phyloP scores from a whole-genome alignment of 2,329 filamentous ascomycete species.

The Alternaria sp. region DNA sequence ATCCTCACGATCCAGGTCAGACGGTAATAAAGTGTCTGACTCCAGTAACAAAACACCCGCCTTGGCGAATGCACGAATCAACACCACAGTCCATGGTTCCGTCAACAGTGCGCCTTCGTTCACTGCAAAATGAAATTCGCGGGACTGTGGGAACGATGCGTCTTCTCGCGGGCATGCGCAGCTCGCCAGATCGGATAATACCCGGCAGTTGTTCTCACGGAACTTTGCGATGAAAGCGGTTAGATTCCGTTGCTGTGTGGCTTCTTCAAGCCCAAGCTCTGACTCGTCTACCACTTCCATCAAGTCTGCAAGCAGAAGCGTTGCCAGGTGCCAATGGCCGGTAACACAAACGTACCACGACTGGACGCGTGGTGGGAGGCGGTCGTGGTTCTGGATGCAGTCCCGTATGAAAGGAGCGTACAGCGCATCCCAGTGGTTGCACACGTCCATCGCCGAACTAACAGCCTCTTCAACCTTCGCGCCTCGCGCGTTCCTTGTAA shows the following conservation, averaged over 20 bases:
- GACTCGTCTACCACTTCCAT: conserved; percentile 60
- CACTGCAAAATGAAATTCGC: conserved; percentile 62
- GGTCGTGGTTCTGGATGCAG: conserved; percentile 59
- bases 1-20: conserved; percentile 27
- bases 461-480: conserved; percentile 60
- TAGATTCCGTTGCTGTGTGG: conserved; percentile 35
- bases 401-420: conserved; percentile 63
- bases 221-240: conserved; percentile 52
- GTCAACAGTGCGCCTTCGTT: conserved; percentile 65
- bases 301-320: conserved; percentile 63
- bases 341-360: conserved; percentile 68
- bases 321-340: conserved; percentile 66
- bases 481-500: conserved; percentile 52
- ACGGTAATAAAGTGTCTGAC: conserved; percentile 31
- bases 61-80: conserved; percentile 63
- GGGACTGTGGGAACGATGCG: conserved; percentile 41
- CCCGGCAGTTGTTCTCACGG: conserved; percentile 55
- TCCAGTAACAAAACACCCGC: conserved; percentile 55
- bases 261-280: conserved; percentile 30
- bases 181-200: conserved; percentile 60
- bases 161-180: conserved; percentile 52
- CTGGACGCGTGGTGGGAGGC: conserved; percentile 62
- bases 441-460: conserved; percentile 58
- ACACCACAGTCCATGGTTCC: conserved; percentile 67
- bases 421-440: conserved; percentile 63